Base-by-base conservation (phyloP, 176 grass and related monocot species). In the Ensete ventricosum region DNA sequence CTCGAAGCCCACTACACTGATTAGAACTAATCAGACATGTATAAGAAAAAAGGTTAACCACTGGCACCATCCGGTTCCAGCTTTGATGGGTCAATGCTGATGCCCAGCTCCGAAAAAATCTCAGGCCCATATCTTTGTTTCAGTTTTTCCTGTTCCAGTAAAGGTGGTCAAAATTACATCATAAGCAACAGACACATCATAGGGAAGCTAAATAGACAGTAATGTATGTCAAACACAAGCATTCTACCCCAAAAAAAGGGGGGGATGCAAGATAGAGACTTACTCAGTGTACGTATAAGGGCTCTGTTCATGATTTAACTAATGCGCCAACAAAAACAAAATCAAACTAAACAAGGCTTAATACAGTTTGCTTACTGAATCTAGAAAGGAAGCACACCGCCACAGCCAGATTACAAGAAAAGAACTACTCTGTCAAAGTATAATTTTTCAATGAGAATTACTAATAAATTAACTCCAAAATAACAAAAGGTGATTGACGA, bases 51-150 rank as follows among this genome's bases (percentile, higher is more conserved):
- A 70, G 9, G 48, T 52, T 19, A 52, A 70, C 67, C 51, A 16
- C 67, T n/a, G 23, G 8, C 67, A 3, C 17, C 43, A 13, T 14
- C 67, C 12, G 67, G 0, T 51, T 70, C 76, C 2, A 11, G 9
- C 58, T 82, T 82, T 11, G 90, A 69, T 58, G 84, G 54, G 1
- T 89, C 82, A 11, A 77, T 78, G 73, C 84, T 86, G 84, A 89
- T 84, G 23, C 77, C 82, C 67, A 89, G 64, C 20, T 78, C 81
- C 59, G 89, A 84, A 14, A 80, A 79, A 17, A 82, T 73, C 2
- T 25, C 73, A 68, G 79, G 82, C 50, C 34, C 86, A 74, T 84
- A 58, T 54, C 69, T 80, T 43, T 57, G 84, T 69, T 25, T 65
- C 83, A 62, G 50, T 70, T 75, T 81, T 67, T 77, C 84, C 64